phyloP scores from a whole-genome alignment of 2,329 filamentous ascomycete species.

The Aspergillus puulaauensis region DNA sequence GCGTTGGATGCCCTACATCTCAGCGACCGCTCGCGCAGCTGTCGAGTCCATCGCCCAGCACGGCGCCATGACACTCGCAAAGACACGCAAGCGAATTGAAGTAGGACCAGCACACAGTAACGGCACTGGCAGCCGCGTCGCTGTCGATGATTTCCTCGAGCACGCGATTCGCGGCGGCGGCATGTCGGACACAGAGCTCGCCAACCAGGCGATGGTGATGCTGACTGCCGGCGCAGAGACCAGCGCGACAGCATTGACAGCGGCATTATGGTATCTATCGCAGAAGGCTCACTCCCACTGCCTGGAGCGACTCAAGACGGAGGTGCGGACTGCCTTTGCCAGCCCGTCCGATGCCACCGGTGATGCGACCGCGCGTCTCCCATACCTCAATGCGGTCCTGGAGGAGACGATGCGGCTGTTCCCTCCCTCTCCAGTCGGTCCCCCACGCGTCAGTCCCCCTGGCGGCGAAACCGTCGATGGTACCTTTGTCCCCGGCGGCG shows the following conservation, averaged over 20 bases:
- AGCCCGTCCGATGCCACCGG: not conserved
- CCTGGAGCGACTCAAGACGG: not conserved
- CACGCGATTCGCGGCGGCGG: not conserved
- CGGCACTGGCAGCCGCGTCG: not conserved
- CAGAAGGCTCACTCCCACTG: not conserved
- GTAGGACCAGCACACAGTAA: not conserved
- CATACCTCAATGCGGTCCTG: constrained; percentile 5
- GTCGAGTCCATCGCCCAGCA: not conserved
- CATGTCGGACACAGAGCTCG: not conserved
- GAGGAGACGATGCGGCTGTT: constrained; percentile 7
- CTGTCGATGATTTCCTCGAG: not conserved
- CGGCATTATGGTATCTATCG: not conserved
- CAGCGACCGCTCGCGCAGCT: not conserved
- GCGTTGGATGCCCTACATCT: not conserved
- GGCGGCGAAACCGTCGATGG: constrained; percentile 7
- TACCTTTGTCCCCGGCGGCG: not conserved
- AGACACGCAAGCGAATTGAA: not conserved
- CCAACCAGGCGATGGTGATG: not conserved
- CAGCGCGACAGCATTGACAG: not conserved
- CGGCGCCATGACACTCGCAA: not conserved
- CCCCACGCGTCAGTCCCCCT: constrained; percentile 1
- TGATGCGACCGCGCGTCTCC: not conserved
- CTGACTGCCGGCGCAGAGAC: not conserved
- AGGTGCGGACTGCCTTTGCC: not conserved
- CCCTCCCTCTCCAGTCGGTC: constrained; percentile 2